Base-by-base conservation (phyloP, 495 filamentous ascomycete species). In the Penicillium daleae region DNA sequence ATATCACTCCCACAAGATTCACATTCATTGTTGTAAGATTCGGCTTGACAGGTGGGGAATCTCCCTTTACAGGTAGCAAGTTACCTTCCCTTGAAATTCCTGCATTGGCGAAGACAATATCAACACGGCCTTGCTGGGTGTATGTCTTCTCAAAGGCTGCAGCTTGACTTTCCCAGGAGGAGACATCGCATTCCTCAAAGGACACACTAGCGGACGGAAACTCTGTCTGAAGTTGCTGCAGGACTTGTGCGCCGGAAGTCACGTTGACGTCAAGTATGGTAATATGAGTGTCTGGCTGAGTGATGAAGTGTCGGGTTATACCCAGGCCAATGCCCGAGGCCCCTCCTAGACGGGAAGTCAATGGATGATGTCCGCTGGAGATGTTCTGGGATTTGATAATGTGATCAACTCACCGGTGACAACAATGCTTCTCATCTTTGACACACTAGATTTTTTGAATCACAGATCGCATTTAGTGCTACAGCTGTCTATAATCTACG, bases 101-200 rank as follows among this genome's bases (percentile, higher is more conserved):
- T 0, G 85, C 84, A 66, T 86, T 86, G 19, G 83, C 83, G 63
- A 86, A 78, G 3, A 85, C 83, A 13, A 85, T 57, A 54, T 87
- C 82, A 3, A 87, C 59, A 0, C 72, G 62, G 6, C 76, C 75
- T 59, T 56, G 72, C 32, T 74, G 60, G 5, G 70, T 63, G 52
- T 72, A 79, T 1, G 82, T 71, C 10, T 76, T 73, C 51, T 70
- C 64, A 58, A 86, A 86, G 0, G 69, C 80, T 0, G 66, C 66
- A 0, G 77, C 75, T 60, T 83, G 82, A 29, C 76, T 76, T 13
- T 78, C 72, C 82, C 82, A 86, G 0, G 73, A 78, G 0, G 80
- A 72, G 15, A 84, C 76, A 57, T 86, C 77, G 64, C 78, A 81
- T 51, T 67, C 53, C 31, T 77, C 69, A 66, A 84, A 86, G 13